phyloP scores from a whole-genome alignment of 768 basidiomycete species.

The Russula olivacea region DNA sequence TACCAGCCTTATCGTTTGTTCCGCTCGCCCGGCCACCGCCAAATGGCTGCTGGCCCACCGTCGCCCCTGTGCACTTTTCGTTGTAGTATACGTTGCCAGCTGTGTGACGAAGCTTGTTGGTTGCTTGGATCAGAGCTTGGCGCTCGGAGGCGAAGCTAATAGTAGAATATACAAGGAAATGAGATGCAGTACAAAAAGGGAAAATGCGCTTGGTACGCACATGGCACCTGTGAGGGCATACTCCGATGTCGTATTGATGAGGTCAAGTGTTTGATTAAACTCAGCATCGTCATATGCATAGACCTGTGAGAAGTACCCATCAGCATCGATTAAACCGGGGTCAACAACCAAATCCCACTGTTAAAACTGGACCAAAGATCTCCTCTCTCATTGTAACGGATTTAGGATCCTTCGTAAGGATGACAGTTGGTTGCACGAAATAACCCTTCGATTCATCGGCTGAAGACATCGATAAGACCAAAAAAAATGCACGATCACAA shows the following conservation, averaged over 20 bases:
- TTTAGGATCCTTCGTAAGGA: slow-evolving; percentile 84
- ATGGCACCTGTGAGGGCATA: slow-evolving; percentile 96
- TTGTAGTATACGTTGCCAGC: slow-evolving; percentile 98
- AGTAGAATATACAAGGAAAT: background rate
- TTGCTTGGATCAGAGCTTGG: slow-evolving; percentile 68
- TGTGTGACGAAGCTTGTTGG: slow-evolving; percentile 79
- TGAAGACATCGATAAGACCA: slow-evolving; percentile 28
- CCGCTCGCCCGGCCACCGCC: slow-evolving; percentile 90
- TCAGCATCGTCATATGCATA: slow-evolving; percentile 86
- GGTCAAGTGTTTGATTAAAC: slow-evolving; percentile 78
- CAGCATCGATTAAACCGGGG: background rate
- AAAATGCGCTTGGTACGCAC: slow-evolving; percentile 41
- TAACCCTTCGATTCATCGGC: slow-evolving; percentile 89
- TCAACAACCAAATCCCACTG: slow-evolving; percentile 45
- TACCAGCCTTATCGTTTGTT: slow-evolving; percentile 97
- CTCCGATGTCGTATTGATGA: slow-evolving; percentile 78
- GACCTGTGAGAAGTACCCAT: slow-evolving; percentile 40
- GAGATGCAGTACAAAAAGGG: slow-evolving; percentile 14
- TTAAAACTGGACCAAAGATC: slow-evolving; percentile 95
- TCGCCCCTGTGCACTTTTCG: slow-evolving; percentile 97
- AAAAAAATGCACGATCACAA: background rate
- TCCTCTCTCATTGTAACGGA: slow-evolving; percentile 90
- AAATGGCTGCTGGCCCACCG: slow-evolving; percentile 97
- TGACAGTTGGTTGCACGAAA: slow-evolving; percentile 92
- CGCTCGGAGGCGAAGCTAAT: slow-evolving; percentile 87